Conservation (phyloP, 768 basidiomycete genomes). For the Suillus subalutaceus region DNA sequence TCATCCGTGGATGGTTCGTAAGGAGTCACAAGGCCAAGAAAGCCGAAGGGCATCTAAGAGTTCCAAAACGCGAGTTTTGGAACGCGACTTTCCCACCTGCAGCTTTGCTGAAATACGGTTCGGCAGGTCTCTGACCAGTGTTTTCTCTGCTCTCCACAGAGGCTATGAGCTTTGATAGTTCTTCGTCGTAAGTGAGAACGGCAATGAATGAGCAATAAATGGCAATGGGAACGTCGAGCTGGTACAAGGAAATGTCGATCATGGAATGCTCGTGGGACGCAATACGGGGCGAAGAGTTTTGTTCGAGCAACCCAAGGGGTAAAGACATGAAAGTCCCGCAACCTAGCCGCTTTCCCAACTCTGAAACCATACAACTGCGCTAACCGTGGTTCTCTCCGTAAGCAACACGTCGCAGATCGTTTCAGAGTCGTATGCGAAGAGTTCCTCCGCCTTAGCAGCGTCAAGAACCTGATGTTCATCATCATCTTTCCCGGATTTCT, state of each 20-base stretch:
- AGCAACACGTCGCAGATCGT: constrained; percentile 64
- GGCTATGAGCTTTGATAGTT: constrained; percentile 53
- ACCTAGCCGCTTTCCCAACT: constrained; percentile 64
- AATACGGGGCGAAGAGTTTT: constrained; percentile 42
- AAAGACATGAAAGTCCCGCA: constrained; percentile 63
- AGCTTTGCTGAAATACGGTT: constrained; percentile 49
- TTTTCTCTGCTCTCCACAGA: constrained; percentile 51
- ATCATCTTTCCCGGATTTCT: constrained; percentile 43
- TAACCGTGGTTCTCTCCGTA: constrained; percentile 70
- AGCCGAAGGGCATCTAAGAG: constrained; percentile 59
- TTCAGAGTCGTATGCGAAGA: constrained; percentile 55
- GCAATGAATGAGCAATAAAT: constrained; percentile 68
- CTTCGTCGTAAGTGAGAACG: constrained; percentile 55
- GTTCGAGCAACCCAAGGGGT: constrained; percentile 52
- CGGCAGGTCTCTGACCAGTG: constrained; percentile 57
- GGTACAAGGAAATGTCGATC: constrained; percentile 61
- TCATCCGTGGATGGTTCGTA: constrained; percentile 47
- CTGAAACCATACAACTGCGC: constrained; percentile 78
- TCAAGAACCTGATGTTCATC: constrained; percentile 51
- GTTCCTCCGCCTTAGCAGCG: constrained; percentile 46
- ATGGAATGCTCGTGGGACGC: constrained; percentile 59
- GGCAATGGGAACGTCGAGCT: constrained; percentile 64
- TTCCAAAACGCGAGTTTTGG: constrained; percentile 63
- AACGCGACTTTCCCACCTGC: constrained; percentile 59
- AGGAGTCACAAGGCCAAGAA: constrained; percentile 63